phyloP scores from a whole-genome alignment of 805 yeast species.

The Saturnispora saitoi region DNA sequence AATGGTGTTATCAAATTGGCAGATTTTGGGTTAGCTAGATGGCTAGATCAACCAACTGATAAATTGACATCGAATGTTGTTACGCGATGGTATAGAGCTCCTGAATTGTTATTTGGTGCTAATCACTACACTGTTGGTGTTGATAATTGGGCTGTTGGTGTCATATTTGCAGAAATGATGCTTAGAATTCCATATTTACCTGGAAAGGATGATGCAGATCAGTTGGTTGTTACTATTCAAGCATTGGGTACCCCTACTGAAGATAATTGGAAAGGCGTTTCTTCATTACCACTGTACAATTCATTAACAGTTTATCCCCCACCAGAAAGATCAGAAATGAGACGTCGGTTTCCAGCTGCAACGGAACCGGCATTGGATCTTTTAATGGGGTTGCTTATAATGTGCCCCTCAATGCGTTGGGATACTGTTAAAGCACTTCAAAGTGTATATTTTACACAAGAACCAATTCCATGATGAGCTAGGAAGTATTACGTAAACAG shows the following conservation, averaged over 20 bases:
- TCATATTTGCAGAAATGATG: constrained; percentile 94
- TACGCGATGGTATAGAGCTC: constrained; percentile 97
- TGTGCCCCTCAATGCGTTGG: constrained; percentile 74
- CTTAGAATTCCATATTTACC: constrained; percentile 91
- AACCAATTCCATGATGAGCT: constrained; percentile 48
- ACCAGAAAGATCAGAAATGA: constrained; percentile 70
- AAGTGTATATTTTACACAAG: constrained; percentile 61
- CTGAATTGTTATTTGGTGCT: constrained; percentile 85
- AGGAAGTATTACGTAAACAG: not conserved
- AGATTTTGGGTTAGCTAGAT: constrained; percentile 93
- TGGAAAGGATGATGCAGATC: constrained; percentile 85
- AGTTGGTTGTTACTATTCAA: constrained; percentile 83
- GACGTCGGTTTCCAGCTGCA: constrained; percentile 84
- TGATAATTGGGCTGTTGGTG: constrained; percentile 95
- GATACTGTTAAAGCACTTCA: constrained; percentile 53
- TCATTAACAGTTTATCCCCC: constrained; percentile 70
- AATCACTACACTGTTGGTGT: constrained; percentile 82
- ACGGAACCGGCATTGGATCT: constrained; percentile 75
- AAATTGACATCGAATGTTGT: constrained; percentile 87
- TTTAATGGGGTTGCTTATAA: constrained; percentile 58
- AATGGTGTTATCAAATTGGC: constrained; percentile 87
- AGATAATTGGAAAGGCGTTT: constrained; percentile 82
- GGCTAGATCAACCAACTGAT: constrained; percentile 69
- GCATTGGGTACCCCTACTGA: constrained; percentile 97
- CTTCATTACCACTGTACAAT: constrained; percentile 67